These are phyloP conservation scores for Cyberlindnera bimundalis DNA, from an alignment of 805 yeast species.

Conservation along the genomic window DNA sequence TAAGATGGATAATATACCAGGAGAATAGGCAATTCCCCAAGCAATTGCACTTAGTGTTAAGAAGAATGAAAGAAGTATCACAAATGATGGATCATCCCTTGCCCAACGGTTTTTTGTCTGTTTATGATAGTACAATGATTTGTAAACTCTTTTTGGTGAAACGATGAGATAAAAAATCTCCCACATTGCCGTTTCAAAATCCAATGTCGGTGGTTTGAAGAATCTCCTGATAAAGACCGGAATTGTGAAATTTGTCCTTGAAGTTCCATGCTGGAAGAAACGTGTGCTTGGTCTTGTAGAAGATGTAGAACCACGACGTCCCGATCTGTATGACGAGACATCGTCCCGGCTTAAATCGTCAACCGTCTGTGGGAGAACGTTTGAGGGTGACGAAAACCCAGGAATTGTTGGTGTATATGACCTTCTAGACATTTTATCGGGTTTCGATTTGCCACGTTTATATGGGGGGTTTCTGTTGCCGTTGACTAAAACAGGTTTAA, in stretches of 20 bases:
- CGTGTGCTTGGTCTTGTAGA: slow-evolving; percentile 5
- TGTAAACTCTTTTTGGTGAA: slow-evolving; percentile 78
- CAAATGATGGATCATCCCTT: slow-evolving; percentile 89
- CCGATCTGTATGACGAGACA: slow-evolving; percentile 24
- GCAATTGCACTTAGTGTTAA: slow-evolving; percentile 74
- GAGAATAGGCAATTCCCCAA: slow-evolving; percentile 85
- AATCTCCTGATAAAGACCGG: slow-evolving; percentile 42
- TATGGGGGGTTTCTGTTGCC: neutral
- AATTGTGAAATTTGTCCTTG: slow-evolving; percentile 22
- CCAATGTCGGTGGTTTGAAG: slow-evolving; percentile 74
- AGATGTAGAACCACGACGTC: slow-evolving; percentile 12
- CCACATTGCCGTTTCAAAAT: slow-evolving; percentile 92
- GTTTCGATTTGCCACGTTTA: neutral
- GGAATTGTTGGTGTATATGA: slow-evolving; percentile 13
- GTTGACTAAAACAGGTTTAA: too few species aligned
- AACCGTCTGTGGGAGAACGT: slow-evolving; percentile 18
- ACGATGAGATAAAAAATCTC: slow-evolving; percentile 73
- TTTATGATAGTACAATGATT: slow-evolving; percentile 76
- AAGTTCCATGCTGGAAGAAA: slow-evolving; percentile 10
- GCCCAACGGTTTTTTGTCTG: slow-evolving; percentile 80
- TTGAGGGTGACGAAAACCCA: slow-evolving; percentile 6
- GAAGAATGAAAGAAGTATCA: slow-evolving; percentile 64
- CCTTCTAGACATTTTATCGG: slow-evolving; percentile 15
- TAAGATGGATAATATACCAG: slow-evolving; percentile 55
- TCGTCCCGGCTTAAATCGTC: slow-evolving; percentile 24